These are phyloP conservation scores for Suillus subalutaceus DNA, from an alignment of 768 basidiomycete species.

Conservation along the genomic window DNA sequence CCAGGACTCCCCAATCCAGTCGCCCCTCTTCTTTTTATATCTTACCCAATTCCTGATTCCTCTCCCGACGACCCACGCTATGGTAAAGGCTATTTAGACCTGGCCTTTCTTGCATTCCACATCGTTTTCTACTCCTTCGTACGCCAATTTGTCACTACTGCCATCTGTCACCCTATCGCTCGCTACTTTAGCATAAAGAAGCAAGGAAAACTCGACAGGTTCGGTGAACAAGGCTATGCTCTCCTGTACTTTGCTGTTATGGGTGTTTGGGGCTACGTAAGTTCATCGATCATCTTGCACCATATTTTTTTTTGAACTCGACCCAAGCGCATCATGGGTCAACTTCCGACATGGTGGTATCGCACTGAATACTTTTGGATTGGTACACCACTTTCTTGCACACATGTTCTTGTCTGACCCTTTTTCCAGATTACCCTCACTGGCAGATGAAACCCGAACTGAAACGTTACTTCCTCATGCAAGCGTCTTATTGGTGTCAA, in stretches of 20 bases:
- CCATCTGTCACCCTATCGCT: conserved; percentile 68
- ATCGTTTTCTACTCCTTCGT: conserved; percentile 89
- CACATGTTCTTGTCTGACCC: background rate
- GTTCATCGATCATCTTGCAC: conserved; percentile 33
- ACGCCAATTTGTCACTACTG: conserved; percentile 73
- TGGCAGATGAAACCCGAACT: conserved; percentile 85
- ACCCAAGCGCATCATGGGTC: conserved; percentile 76
- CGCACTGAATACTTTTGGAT: conserved; percentile 84
- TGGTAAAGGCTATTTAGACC: conserved; percentile 72
- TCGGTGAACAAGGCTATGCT: conserved; percentile 92
- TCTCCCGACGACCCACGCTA: conserved; percentile 61
- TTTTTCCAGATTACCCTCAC: conserved; percentile 73
- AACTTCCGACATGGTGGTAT: conserved; percentile 86
- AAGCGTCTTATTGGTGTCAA: conserved; percentile 93
- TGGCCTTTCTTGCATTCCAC: conserved; percentile 80
- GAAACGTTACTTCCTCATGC: conserved; percentile 93
- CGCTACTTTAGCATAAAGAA: conserved; percentile 70
- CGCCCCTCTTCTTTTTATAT: conserved; percentile 67
- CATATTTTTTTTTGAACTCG: background rate
- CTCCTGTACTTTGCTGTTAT: conserved; percentile 75
- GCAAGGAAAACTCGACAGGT: conserved; percentile 71
- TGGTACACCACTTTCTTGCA: conserved; percentile 41
- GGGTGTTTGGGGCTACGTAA: conserved; percentile 77
- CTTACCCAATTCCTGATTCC: conserved; percentile 58
- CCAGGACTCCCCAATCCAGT: conserved; percentile 71